phyloP scores from a whole-genome alignment of 2,329 filamentous ascomycete genomes.

The Trichoderma aggressivum region DNA sequence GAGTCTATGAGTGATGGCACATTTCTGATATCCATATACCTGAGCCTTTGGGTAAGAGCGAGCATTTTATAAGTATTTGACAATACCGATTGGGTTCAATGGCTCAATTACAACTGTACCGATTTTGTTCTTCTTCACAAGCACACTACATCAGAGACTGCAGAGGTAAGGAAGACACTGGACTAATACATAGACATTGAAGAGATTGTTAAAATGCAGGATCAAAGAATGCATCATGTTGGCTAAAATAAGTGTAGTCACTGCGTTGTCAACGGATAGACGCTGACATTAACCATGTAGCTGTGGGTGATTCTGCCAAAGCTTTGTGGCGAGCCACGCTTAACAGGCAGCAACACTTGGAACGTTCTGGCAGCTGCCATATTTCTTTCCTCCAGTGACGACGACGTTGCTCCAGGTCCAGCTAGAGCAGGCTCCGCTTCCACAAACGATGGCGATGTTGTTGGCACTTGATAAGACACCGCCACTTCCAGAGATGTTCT shows the following conservation, averaged over 20 bases:
- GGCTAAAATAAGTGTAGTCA: background rate
- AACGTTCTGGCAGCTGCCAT: constrained; percentile 30
- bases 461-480: constrained; percentile 36
- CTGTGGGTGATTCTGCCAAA: background rate
- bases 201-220: too few species aligned
- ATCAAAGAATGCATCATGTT: background rate
- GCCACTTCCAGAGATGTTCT: constrained; percentile 39
- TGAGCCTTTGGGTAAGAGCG: too few species aligned
- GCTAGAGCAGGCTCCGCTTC: constrained; percentile 38
- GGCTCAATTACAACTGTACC: too few species aligned
- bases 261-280: background rate
- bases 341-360: constrained; percentile 21
- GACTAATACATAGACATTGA: too few species aligned
- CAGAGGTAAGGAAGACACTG: too few species aligned
- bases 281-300: background rate
- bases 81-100: too few species aligned
- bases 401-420: constrained; percentile 52
- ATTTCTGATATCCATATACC: too few species aligned
- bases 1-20: too few species aligned
- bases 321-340: background rate
- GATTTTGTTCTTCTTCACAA: too few species aligned
- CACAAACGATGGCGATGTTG: constrained; percentile 54
- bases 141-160: too few species aligned
- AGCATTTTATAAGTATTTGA: too few species aligned
- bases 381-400: constrained; percentile 49